Evolutionary conservation across 805 yeast species (phyloP).

Genomic region (Yamadazyma scolyti): DNA sequence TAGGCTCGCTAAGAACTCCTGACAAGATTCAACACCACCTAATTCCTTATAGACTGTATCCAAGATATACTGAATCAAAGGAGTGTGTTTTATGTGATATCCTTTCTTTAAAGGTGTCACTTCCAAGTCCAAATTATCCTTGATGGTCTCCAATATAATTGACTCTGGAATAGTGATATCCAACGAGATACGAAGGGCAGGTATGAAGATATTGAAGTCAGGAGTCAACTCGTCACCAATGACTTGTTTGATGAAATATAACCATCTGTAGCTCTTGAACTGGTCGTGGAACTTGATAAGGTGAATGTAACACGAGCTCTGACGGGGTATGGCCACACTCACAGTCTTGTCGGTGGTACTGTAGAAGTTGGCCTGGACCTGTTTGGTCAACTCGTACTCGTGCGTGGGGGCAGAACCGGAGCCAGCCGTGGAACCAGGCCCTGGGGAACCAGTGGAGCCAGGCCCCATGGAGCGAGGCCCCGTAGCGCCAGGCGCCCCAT

Average conservation of each 20-base stretch:
- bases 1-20: conserved; percentile 19
- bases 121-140: background rate
- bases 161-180: conserved; percentile 45
- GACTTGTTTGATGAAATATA: conserved; percentile 49
- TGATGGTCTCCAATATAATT: conserved; percentile 12
- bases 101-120: conserved; percentile 14
- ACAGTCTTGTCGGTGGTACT: conserved; percentile 71
- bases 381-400: conserved; percentile 14
- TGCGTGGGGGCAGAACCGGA: no score
- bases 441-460: no score
- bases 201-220: conserved; percentile 38
- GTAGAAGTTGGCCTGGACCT: conserved; percentile 47
- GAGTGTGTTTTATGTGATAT: conserved; percentile 19
- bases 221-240: conserved; percentile 32
- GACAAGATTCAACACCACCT: conserved; percentile 4
- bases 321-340: conserved; percentile 34
- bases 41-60: conserved; percentile 33
- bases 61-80: conserved; percentile 35
- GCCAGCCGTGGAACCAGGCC: no score
- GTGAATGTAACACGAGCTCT: conserved; percentile 28
- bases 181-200: conserved; percentile 42
- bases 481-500: no score
- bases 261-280: conserved; percentile 59
- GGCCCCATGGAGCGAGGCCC: no score
- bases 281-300: conserved; percentile 55